These are phyloP conservation scores for Aaosphaeria arxii DNA, from an alignment of 2,329 filamentous ascomycete species.

Conservation along the genomic window DNA sequence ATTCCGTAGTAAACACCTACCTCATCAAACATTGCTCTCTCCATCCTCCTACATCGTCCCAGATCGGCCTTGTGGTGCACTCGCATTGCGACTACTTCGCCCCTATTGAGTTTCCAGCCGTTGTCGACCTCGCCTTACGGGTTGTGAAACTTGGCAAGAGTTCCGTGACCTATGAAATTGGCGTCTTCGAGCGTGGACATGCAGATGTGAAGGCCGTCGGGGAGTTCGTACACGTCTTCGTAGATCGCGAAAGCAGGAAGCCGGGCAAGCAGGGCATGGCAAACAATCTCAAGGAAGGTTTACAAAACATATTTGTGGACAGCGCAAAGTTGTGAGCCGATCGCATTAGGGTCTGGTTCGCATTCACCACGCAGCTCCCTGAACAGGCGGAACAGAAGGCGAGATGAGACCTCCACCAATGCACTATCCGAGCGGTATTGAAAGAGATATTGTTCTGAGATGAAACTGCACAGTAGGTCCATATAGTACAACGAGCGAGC, in stretches of 20 bases:
- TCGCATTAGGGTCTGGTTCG: too few relatives aligned
- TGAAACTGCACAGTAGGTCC: too few relatives aligned
- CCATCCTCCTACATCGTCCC: conserved; percentile 64
- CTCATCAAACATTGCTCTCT: conserved; percentile 76
- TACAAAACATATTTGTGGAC: conserved; percentile 23
- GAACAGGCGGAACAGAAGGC: too few relatives aligned
- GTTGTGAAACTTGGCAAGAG: conserved; percentile 82
- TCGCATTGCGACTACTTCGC: conserved; percentile 84
- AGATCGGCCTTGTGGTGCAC: conserved; percentile 82
- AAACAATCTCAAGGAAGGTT: conserved; percentile 49
- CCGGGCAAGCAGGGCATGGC: conserved; percentile 67
- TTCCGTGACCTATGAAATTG: conserved; percentile 88
- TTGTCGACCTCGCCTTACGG: conserved; percentile 76
- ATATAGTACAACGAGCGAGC: too few relatives aligned
- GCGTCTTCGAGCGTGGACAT: conserved; percentile 73
- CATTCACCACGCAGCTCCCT: too few relatives aligned
- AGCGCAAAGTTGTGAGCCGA: conserved; percentile 21
- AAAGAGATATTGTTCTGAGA: too few relatives aligned
- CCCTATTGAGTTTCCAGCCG: conserved; percentile 75
- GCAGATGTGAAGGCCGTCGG: conserved; percentile 79
- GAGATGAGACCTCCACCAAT: too few relatives aligned
- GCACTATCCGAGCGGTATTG: too few relatives aligned
- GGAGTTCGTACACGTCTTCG: conserved; percentile 84
- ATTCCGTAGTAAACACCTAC: conserved; percentile 87
- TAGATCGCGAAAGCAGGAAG: conserved; percentile 68